Percentiles rank a stretch among this genome's conserved stretches.
These are phyloP conservation scores for Codiaeum variegatum DNA, from an alignment of 441 rosid species.

Conservation along the genomic window DNA sequence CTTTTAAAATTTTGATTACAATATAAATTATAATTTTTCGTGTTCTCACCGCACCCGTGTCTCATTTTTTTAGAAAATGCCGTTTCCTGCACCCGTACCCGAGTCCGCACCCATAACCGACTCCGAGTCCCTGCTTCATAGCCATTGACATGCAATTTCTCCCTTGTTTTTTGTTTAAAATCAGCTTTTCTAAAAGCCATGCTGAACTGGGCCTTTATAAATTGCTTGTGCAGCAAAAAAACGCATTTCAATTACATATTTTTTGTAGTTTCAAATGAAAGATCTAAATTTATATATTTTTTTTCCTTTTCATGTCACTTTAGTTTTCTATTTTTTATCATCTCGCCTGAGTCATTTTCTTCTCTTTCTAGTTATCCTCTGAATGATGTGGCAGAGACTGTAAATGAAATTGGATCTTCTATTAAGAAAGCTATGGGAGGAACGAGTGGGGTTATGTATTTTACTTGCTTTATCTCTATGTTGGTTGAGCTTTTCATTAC, in stretches of 20 bases:
- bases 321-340: not conserved
- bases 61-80: no score
- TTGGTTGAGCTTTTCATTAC: conserved; percentile 18
- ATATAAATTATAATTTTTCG: no score
- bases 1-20: no score
- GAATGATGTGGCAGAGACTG: conserved; percentile 86
- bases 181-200: no score
- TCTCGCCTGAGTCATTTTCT: conserved; percentile 16
- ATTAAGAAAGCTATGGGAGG: conserved; percentile 93
- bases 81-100: no score
- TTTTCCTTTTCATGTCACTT: not conserved
- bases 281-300: not conserved
- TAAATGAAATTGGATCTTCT: conserved; percentile 84
- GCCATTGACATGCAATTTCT: no score
- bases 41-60: no score
- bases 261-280: not conserved
- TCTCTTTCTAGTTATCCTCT: conserved; percentile 75
- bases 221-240: conserved; percentile 3
- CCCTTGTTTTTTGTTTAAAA: no score
- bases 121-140: no score
- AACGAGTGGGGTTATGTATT: conserved; percentile 89
- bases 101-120: no score
- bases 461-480: conserved; percentile 16
- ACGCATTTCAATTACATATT: not conserved
- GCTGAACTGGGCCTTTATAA: not conserved